Percentiles rank a stretch among this genome's conserved stretches.
These are phyloP conservation scores for Phytophthora foliorum DNA, from an alignment of 352 stramenopile genomes.

Conservation along the genomic window DNA sequence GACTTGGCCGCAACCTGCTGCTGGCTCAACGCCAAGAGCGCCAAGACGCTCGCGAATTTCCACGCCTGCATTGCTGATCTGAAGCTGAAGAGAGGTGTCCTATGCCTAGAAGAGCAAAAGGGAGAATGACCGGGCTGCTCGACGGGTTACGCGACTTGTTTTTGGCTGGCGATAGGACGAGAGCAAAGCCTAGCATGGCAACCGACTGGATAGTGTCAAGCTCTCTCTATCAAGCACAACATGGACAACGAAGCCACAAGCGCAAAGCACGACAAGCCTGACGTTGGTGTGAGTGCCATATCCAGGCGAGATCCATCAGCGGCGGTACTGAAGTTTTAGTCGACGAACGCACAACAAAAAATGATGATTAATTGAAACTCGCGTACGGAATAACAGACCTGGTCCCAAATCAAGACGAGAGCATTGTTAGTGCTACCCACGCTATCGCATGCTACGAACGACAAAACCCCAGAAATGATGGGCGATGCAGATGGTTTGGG, in stretches of 20 bases:
- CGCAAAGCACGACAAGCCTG: slow-evolving; percentile 42
- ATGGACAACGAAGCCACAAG: slow-evolving; percentile 34
- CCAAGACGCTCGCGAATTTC: slow-evolving; percentile 45
- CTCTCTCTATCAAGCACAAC: slow-evolving; percentile 33
- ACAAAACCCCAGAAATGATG: slow-evolving; percentile 18
- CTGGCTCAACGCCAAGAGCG: slow-evolving; percentile 47
- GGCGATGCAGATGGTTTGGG: slow-evolving; percentile 24
- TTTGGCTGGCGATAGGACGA: slow-evolving; percentile 33
- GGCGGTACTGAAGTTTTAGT: slow-evolving; percentile 10
- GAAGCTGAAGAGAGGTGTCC: slow-evolving; percentile 24
- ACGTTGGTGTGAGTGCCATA: slow-evolving; percentile 33
- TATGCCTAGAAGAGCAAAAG: slow-evolving; percentile 37
- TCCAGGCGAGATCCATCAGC: slow-evolving; percentile 7
- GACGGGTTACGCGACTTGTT: slow-evolving; percentile 6
- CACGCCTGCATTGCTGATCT: slow-evolving; percentile 47
- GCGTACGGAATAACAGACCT: neutral
- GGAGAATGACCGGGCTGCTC: slow-evolving; percentile 28
- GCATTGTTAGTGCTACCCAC: slow-evolving; percentile 13
- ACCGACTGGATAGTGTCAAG: slow-evolving; percentile 28
- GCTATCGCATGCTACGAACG: slow-evolving; percentile 19
- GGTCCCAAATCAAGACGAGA: neutral
- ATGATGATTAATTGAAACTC: slow-evolving; percentile 24
- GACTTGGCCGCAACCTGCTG: slow-evolving; percentile 42
- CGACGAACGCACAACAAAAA: slow-evolving; percentile 5
- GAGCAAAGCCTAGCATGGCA: slow-evolving; percentile 25